These are phyloP conservation scores for Backusella westeae DNA, from an alignment of 192 early-diverging fungal genomes.

Conservation along the genomic window DNA sequence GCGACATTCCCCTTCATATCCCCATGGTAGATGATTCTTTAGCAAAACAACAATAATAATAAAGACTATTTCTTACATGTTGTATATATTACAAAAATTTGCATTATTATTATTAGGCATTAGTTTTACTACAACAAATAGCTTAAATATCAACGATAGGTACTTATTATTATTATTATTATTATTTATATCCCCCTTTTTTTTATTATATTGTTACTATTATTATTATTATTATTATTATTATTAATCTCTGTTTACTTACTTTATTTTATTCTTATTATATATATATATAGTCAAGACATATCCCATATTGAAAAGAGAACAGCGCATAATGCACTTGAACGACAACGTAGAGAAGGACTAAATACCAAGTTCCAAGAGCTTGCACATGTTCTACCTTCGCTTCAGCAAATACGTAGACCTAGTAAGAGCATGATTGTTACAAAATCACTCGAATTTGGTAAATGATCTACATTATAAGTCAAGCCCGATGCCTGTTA, in stretches of 20 bases:
- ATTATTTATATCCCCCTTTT: neutral
- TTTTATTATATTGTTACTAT: neutral
- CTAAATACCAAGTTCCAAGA: conserved; percentile 82
- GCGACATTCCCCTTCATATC: neutral
- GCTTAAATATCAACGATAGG: neutral
- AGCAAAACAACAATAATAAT: neutral
- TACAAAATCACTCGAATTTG: conserved; percentile 74
- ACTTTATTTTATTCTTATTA: neutral
- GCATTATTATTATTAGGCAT: neutral
- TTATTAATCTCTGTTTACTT: neutral
- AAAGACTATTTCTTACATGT: neutral
- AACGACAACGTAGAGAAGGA: conserved; percentile 75
- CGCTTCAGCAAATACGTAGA: conserved; percentile 65
- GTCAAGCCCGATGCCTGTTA: neutral
- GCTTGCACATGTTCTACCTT: conserved; percentile 71
- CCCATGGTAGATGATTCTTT: neutral
- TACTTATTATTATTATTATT: neutral
- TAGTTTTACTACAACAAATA: conserved; percentile 1
- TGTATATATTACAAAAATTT: neutral
- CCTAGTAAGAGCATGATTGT: conserved; percentile 83
- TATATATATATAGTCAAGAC: neutral
- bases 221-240: neutral
- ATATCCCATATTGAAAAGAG: conserved; percentile 52
- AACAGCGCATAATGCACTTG: conserved; percentile 79
- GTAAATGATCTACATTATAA: conserved; percentile 33